These are phyloP conservation scores for Kondoa malvinella DNA, from an alignment of 768 basidiomycete species.

Conservation along the genomic window DNA sequence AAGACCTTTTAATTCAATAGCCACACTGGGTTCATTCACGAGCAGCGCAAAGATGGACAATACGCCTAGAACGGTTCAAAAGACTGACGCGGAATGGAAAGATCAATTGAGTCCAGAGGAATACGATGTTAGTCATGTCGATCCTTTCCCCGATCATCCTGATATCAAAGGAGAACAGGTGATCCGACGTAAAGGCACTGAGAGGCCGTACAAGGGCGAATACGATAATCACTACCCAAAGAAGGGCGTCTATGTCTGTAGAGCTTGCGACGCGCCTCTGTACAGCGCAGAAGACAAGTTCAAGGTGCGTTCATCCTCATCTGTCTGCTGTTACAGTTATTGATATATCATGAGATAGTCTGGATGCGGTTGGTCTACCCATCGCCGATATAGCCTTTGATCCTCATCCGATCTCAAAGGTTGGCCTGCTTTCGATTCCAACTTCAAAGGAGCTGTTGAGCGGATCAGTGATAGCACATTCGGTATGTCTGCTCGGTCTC, in stretches of 20 bases:
- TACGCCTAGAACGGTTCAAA: not conserved
- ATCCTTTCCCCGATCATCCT: not conserved
- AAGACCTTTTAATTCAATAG: not conserved
- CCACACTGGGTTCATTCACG: not conserved
- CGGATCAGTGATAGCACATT: not conserved
- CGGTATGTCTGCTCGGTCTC: not conserved
- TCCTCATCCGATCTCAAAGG: no score
- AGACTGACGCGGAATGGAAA: conserved; percentile 17
- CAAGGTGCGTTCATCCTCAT: not conserved
- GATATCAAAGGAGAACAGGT: conserved; percentile 5
- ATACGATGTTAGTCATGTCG: conserved; percentile 15
- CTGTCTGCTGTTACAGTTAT: not conserved
- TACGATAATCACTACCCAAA: conserved; percentile 21
- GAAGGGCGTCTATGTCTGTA: conserved; percentile 13
- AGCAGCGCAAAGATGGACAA: not conserved
- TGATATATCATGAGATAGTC: no score
- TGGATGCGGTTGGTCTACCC: no score
- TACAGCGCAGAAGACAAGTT: conserved; percentile 24
- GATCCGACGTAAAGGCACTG: conserved; percentile 22
- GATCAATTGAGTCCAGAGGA: conserved; percentile 17
- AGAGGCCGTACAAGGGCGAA: conserved; percentile 19
- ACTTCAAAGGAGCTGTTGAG: not conserved
- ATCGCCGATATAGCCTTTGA: no score
- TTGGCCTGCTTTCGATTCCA: conserved; percentile 7
- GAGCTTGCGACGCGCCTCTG: conserved; percentile 19